phyloP scores from a whole-genome alignment of 1,139 yeast genomes.

The Yamadazyma taylorii region DNA sequence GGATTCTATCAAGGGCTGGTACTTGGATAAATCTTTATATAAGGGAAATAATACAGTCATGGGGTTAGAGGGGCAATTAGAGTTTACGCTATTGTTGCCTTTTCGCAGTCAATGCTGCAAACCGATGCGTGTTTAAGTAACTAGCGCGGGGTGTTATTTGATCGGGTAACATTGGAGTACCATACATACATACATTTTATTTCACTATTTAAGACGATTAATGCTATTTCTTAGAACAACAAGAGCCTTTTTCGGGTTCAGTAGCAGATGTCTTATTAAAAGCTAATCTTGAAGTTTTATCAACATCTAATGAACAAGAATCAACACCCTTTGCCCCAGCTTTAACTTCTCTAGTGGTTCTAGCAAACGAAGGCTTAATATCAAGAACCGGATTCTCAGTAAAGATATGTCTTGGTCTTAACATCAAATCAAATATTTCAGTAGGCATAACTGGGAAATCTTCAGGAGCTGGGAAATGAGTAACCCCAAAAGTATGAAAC shows the following conservation, averaged over 20 bases:
- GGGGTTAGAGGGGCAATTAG: too few species aligned
- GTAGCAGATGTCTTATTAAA: conserved; percentile 22
- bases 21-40: too few species aligned
- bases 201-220: background rate
- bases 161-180: too few species aligned
- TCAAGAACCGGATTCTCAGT: conserved; percentile 75
- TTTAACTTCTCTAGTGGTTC: conserved; percentile 61
- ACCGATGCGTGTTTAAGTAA: too few species aligned
- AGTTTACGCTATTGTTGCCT: too few species aligned
- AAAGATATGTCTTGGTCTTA: conserved; percentile 80
- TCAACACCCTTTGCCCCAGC: conserved; percentile 34
- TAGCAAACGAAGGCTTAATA: conserved; percentile 66
- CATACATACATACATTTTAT: too few species aligned
- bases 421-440: conserved; percentile 70
- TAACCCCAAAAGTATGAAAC: conserved; percentile 81
- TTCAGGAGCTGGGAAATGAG: conserved; percentile 87
- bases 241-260: background rate
- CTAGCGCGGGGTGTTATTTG: too few species aligned
- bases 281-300: conserved; percentile 43
- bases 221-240: conserved; percentile 9
- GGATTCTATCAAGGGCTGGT: too few species aligned
- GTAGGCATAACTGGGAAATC: conserved; percentile 91
- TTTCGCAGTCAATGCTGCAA: too few species aligned
- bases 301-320: conserved; percentile 38
- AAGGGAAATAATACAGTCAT: too few species aligned